These are phyloP conservation scores for Paecilomyces variotii DNA, from an alignment of 2,329 filamentous ascomycete genomes.

Conservation along the genomic window DNA sequence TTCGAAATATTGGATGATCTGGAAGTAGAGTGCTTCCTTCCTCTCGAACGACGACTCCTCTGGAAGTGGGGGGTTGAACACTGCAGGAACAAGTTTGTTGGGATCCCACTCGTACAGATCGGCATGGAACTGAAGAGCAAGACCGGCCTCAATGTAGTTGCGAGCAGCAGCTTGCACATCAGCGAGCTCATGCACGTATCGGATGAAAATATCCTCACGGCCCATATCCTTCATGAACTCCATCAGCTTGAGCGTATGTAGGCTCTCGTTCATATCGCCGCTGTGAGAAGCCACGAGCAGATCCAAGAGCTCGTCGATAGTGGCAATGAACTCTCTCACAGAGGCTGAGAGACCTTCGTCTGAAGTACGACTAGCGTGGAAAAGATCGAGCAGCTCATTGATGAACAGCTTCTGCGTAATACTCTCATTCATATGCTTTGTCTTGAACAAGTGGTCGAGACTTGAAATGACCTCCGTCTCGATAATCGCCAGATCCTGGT, in stretches of 20 bases:
- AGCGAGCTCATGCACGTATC: slow-evolving; percentile 89
- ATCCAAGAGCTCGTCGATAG: slow-evolving; percentile 83
- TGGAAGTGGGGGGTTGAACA: slow-evolving; percentile 69
- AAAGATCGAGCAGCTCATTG: slow-evolving; percentile 71
- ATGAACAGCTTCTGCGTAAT: slow-evolving; percentile 91
- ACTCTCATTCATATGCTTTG: slow-evolving; percentile 77
- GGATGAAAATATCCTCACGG: slow-evolving; percentile 92
- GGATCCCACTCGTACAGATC: slow-evolving; percentile 91
- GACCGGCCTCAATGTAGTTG: slow-evolving; percentile 78
- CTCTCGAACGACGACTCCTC: slow-evolving; percentile 83
- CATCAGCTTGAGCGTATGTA: slow-evolving; percentile 86
- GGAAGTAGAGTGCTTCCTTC: slow-evolving; percentile 85
- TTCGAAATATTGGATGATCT: slow-evolving; percentile 91
- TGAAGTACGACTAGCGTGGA: slow-evolving; percentile 59
- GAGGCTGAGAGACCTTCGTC: slow-evolving; percentile 69
- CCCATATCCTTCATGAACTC: slow-evolving; percentile 95
- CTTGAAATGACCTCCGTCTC: slow-evolving; percentile 97
- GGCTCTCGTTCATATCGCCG: slow-evolving; percentile 65
- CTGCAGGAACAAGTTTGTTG: slow-evolving; percentile 53
- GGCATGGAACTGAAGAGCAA: slow-evolving; percentile 82
- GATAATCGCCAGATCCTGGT: slow-evolving; percentile 81
- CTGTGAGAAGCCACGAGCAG: slow-evolving; percentile 84
- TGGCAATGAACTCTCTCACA: slow-evolving; percentile 69
- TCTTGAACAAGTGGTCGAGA: slow-evolving; percentile 81
- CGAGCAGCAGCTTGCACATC: slow-evolving; percentile 65